Base-by-base conservation (phyloP, 73 alveolate species). In the Paramecium primaurelia region DNA sequence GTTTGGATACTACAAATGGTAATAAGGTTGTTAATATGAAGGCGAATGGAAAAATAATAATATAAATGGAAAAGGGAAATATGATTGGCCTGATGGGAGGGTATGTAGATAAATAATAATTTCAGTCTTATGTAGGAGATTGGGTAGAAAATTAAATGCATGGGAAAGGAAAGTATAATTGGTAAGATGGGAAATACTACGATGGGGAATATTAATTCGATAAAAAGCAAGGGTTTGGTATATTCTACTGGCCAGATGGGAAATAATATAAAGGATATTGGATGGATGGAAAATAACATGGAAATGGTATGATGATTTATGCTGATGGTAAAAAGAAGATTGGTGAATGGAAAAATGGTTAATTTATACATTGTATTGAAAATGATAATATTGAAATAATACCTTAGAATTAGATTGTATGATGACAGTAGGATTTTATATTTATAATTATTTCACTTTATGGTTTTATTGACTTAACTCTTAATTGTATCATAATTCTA, bases 241-340 rank as follows among this genome's bases (percentile, higher is more conserved):
- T 86, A 12, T 95, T 94, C 86, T 85, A 34, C 64, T 95, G 97
- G 97, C 92, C 94, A 6, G 86, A 83, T 20, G 94, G 96, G 49
- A 95, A 95, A 77, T 47, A 36, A 69, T 93, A 86, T 93, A 38
- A 86, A 25, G 97, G 97, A 4, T 87, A 88, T 51, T 95, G 97
- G 97, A 85, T 69, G 51, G 95, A 93, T 44, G 97, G 97, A 22
- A 93, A 95, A 89, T 95, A 95, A 88, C 71, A 95, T 93, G 97
- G 97, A 37, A 88, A 93, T 68, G 97, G 97, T 9, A 47, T 59
- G 12, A 64, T 93, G 37, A 28, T 28, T 4, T 38, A 12, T 36
- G 20, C 45, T 8, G 94, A 94, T 86, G 95, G 88, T 51, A 69
- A 58, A 54, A 86, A 40, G 20, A 44, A 86, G 22, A 51, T 80